phyloP scores from a whole-genome alignment of 371 early-diverging fungal species.

The Capillidium heterosporum region DNA sequence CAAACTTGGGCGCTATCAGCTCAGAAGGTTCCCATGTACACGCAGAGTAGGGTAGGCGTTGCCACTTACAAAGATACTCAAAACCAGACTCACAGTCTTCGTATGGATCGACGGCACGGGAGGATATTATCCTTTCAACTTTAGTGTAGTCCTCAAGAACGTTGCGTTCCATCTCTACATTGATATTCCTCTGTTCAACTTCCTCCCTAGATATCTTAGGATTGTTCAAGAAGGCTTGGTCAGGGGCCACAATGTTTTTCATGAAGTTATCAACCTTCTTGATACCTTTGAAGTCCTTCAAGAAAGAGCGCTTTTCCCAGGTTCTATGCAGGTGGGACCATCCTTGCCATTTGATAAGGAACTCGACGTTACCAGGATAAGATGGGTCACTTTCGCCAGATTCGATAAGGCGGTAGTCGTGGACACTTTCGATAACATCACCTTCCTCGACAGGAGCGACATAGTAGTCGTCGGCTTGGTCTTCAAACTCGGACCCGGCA shows the following conservation, averaged over 20 bases:
- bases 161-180: slow-evolving; percentile 60
- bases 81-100: slow-evolving; percentile 9
- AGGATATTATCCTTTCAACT: slow-evolving; percentile 76
- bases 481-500: not conserved
- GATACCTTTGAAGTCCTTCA: slow-evolving; percentile 62
- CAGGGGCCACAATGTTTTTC: slow-evolving; percentile 38
- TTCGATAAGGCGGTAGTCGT: slow-evolving; percentile 26
- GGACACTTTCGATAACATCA: slow-evolving; percentile 40
- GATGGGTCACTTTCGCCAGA: not conserved
- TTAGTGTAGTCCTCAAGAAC: slow-evolving; percentile 63
- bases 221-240: slow-evolving; percentile 36
- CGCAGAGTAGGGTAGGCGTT: slow-evolving; percentile 64
- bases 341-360: slow-evolving; percentile 82
- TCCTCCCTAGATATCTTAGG: slow-evolving; percentile 62
- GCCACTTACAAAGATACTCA: slow-evolving; percentile 89
- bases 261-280: slow-evolving; percentile 81
- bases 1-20: slow-evolving; percentile 33
- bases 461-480: not conserved
- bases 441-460: slow-evolving; percentile 15
- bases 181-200: slow-evolving; percentile 68
- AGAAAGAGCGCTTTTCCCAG: slow-evolving; percentile 57
- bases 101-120: slow-evolving; percentile 22
- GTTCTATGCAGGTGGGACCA: slow-evolving; percentile 82
- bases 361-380: slow-evolving; percentile 37
- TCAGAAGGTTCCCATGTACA: slow-evolving; percentile 79